These are phyloP conservation scores for Rubroshorea leprosula DNA, from an alignment of 345 rosid species.

Conservation along the genomic window DNA sequence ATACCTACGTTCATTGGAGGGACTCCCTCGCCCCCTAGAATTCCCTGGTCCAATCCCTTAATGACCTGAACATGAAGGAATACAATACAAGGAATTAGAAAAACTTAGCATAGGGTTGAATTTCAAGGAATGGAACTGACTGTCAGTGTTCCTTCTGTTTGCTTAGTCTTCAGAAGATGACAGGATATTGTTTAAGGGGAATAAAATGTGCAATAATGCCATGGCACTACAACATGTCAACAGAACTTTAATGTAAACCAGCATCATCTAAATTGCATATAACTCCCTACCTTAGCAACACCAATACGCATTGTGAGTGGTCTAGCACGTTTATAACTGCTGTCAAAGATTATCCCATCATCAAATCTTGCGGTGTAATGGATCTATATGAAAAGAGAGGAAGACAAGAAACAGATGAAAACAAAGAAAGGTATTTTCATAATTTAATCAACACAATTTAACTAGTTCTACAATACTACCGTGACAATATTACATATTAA, in stretches of 20 bases:
- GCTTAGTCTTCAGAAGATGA: neutral
- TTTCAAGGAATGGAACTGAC: neutral
- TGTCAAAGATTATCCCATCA: conserved; percentile 82
- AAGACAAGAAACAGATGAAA: neutral
- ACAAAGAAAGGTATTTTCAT: too few species aligned
- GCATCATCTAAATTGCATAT: neutral
- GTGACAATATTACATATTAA: too few species aligned
- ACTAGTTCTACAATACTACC: too few species aligned
- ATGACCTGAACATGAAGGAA: conserved; percentile 48
- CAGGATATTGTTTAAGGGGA: neutral
- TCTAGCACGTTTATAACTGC: conserved; percentile 92
- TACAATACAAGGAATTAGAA: conserved; percentile 1
- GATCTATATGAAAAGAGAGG: conserved; percentile 28
- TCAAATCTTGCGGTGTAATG: conserved; percentile 93
- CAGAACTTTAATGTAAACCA: neutral
- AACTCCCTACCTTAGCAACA: conserved; percentile 57
- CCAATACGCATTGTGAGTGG: conserved; percentile 96
- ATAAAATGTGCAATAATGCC: too few species aligned
- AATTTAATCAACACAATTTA: too few species aligned
- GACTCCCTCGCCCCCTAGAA: conserved; percentile 84
- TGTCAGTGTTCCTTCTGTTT: neutral
- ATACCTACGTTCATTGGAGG: conserved; percentile 86
- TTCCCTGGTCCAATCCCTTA: conserved; percentile 90
- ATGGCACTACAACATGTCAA: neutral
- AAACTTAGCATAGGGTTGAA: neutral